Percentiles rank a stretch among this genome's conserved stretches.
phyloP scores from a whole-genome alignment of 805 yeast species.

The Metahyphopichia silvanorum region DNA sequence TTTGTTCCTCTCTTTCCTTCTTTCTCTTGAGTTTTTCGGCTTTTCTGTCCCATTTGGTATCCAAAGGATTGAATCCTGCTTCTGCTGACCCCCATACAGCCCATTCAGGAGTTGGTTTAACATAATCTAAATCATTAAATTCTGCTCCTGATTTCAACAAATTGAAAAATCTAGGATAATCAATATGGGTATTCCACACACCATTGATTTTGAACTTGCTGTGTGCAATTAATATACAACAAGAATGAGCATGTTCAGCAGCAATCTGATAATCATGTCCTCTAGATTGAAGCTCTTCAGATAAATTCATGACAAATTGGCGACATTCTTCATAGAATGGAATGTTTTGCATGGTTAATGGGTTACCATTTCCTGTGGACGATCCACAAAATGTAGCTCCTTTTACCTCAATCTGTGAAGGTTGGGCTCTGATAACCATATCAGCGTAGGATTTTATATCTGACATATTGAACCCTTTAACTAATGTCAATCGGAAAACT shows the following conservation, averaged over 20 bases:
- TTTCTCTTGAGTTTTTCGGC: slow-evolving; percentile 54
- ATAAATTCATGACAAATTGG: slow-evolving; percentile 63
- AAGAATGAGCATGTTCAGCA: slow-evolving; percentile 94
- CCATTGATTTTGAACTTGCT: slow-evolving; percentile 64
- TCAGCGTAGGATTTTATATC: slow-evolving; percentile 83
- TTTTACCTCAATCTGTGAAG: slow-evolving; percentile 87
- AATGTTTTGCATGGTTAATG: slow-evolving; percentile 91
- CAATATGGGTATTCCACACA: slow-evolving; percentile 87
- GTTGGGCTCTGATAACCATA: slow-evolving; percentile 74
- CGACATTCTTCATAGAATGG: slow-evolving; percentile 92
- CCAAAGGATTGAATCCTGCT: slow-evolving; percentile 90
- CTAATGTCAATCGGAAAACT: slow-evolving; percentile 85
- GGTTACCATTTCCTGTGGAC: slow-evolving; percentile 77
- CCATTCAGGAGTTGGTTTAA: slow-evolving; percentile 82
- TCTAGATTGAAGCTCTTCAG: slow-evolving; percentile 57
- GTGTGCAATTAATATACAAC: slow-evolving; percentile 84
- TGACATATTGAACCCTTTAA: slow-evolving; percentile 87
- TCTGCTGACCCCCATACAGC: slow-evolving; percentile 83
- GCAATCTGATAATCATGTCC: slow-evolving; percentile 79
- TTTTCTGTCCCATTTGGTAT: slow-evolving; percentile 63
- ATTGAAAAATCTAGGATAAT: slow-evolving; percentile 73
- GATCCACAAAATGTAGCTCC: slow-evolving; percentile 97
- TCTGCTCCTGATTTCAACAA: slow-evolving; percentile 61
- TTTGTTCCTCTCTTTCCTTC: slow-evolving; percentile 32
- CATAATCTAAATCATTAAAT: slow-evolving; percentile 78